phyloP scores from a whole-genome alignment of 306 rosid genomes.

The Pyrus pyrifolia region DNA sequence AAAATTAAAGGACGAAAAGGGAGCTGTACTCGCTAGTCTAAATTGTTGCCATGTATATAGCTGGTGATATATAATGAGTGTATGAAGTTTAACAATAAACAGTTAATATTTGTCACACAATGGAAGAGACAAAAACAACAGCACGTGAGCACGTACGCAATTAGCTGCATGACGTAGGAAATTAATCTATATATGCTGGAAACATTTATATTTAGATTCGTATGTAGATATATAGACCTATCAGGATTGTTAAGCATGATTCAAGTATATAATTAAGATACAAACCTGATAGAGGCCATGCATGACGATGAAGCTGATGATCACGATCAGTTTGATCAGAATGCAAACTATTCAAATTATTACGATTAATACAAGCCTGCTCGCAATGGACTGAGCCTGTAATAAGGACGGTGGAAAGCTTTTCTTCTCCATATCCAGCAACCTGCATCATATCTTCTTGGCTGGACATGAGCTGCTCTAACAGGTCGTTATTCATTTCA shows the following conservation, averaged over 20 bases:
- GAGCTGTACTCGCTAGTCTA: background rate
- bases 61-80: no score
- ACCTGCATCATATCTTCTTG: slow-evolving; percentile 54
- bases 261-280: no score
- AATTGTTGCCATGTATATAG: no score
- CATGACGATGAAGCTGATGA: slow-evolving; percentile 34
- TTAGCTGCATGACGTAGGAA: background rate
- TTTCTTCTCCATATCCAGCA: slow-evolving; percentile 94
- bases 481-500: background rate
- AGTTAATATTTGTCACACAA: background rate
- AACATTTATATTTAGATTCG: no score
- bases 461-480: slow-evolving; percentile 32
- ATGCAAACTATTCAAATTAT: background rate
- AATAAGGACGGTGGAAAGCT: slow-evolving; percentile 81
- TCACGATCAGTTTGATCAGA: slow-evolving; percentile 8
- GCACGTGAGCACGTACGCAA: background rate
- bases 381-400: slow-evolving; percentile 72
- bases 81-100: no score
- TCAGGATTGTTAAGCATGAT: no score
- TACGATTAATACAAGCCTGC: slow-evolving; percentile 21
- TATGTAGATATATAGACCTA: no score
- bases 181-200: background rate
- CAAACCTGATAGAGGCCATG: slow-evolving; percentile 76
- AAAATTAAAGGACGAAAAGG: background rate
- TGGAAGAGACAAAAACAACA: background rate